Evolutionary conservation across 2,329 filamentous ascomycete genomes (phyloP).

Genomic region (Curvularia hawaiiensis): DNA sequence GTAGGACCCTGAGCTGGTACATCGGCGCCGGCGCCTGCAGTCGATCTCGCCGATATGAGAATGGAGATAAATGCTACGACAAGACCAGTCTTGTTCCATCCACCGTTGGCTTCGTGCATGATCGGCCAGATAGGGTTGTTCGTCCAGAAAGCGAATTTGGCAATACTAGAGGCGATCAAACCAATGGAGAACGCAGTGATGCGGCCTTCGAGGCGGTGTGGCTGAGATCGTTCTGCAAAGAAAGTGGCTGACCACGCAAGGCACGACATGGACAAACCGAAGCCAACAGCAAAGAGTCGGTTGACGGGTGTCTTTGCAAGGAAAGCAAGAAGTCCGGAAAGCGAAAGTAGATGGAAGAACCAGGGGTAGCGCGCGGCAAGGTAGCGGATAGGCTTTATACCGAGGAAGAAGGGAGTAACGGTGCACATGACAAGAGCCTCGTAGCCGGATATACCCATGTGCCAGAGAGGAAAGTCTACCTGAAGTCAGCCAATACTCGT

Average conservation of each 20-base stretch:
- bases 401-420: constrained; percentile 79
- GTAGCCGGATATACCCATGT: constrained; percentile 98
- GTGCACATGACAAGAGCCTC: constrained; percentile 88
- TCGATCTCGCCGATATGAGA: constrained; percentile 73
- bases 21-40: constrained; percentile 54
- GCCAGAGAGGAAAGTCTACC: constrained; percentile 91
- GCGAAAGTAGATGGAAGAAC: constrained; percentile 74
- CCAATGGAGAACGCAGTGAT: constrained; percentile 82
- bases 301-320: constrained; percentile 72
- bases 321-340: constrained; percentile 80
- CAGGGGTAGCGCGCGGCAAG: constrained; percentile 72
- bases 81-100: constrained; percentile 87
- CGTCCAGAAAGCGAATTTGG: constrained; percentile 91
- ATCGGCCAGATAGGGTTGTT: constrained; percentile 98
- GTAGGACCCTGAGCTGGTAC: constrained; percentile 60
- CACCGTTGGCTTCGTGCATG: constrained; percentile 86
- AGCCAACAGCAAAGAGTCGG: constrained; percentile 80
- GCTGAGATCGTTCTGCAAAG: constrained; percentile 76
- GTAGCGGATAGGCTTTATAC: constrained; percentile 70
- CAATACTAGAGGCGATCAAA: constrained; percentile 80
- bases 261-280: constrained; percentile 79
- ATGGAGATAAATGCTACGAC: constrained; percentile 76
- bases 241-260: constrained; percentile 84
- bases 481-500: constrained; percentile 20
- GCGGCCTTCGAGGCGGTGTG: constrained; percentile 77